Percentiles rank a stretch among this genome's conserved stretches.
Conservation (phyloP, 2,329 filamentous ascomycete genomes). For the Aureobasidium subglaciale region DNA sequence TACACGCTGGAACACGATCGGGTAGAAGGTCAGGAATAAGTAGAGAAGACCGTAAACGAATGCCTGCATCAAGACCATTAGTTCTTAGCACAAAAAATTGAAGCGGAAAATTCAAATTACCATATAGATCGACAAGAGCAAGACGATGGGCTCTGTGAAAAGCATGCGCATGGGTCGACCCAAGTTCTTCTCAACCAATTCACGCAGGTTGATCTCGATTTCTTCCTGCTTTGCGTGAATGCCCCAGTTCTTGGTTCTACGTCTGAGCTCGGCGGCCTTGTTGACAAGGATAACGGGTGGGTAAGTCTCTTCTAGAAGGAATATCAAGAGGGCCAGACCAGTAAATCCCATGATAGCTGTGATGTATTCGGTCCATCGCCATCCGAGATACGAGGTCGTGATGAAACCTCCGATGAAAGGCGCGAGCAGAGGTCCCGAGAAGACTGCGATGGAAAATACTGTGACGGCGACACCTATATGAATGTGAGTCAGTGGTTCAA, state of each 20-base stretch:
- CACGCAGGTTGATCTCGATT: constrained; percentile 32
- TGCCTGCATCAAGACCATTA: background rate
- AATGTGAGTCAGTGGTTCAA: too few relatives aligned
- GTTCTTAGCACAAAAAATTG: constrained; percentile 17
- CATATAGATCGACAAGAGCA: constrained; percentile 42
- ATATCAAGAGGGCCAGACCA: constrained; percentile 40
- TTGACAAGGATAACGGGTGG: constrained; percentile 50
- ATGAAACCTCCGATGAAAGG: constrained; percentile 30
- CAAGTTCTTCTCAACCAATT: constrained; percentile 32
- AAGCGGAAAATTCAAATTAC: background rate
- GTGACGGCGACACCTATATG: constrained; percentile 31
- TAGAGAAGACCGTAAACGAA: constrained; percentile 57
- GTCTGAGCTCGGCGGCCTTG: constrained; percentile 49
- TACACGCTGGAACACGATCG: constrained; percentile 66
- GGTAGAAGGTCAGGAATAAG: constrained; percentile 78
- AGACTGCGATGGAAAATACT: constrained; percentile 31
- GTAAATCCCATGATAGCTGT: constrained; percentile 50
- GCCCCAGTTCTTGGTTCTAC: constrained; percentile 53
- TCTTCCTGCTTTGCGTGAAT: constrained; percentile 48
- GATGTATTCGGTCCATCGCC: constrained; percentile 47
- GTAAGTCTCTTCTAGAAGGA: constrained; percentile 53
- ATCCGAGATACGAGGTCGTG: constrained; percentile 31
- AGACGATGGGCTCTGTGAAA: constrained; percentile 44
- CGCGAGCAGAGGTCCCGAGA: constrained; percentile 28
- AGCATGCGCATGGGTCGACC: constrained; percentile 40